Conservation (phyloP, 768 basidiomycete genomes). For the Calocybe cyanea region DNA sequence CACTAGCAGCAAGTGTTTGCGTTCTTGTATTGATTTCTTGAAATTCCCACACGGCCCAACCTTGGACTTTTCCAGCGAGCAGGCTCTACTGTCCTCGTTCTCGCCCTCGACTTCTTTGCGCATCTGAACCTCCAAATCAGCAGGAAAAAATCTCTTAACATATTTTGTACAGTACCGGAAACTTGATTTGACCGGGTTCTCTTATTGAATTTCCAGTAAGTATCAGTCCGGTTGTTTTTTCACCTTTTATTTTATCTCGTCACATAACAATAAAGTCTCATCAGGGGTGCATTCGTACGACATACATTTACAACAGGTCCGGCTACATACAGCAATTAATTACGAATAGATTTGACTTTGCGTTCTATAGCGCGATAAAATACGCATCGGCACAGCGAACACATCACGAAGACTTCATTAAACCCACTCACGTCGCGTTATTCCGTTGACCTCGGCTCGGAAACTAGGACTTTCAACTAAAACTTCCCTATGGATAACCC, state of each 20-base stretch:
- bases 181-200: too few species aligned
- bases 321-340: constrained; percentile 8
- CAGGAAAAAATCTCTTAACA: constrained; percentile 1
- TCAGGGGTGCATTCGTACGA: constrained; percentile 11
- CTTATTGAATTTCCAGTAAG: background rate
- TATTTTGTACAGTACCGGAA: background rate
- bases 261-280: constrained; percentile 16
- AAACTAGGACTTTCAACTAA: background rate
- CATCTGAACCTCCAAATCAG: background rate
- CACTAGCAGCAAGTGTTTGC: too few species aligned
- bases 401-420: background rate
- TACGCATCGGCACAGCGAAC: background rate
- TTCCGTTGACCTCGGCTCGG: background rate
- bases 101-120: constrained; percentile 7
- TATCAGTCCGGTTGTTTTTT: constrained; percentile 10
- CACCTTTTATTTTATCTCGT: constrained; percentile 14
- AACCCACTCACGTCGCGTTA: background rate
- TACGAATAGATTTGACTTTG: constrained; percentile 3
- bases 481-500: constrained; percentile 56
- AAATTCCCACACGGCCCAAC: constrained; percentile 25
- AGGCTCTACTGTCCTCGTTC: constrained; percentile 8
- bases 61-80: constrained; percentile 26
- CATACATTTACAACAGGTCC: constrained; percentile 8
- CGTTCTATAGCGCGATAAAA: constrained; percentile 8
- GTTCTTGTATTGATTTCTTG: constrained; percentile 13